Evolutionary conservation across 306 rosid genomes (phyloP), one percentile per base, ranked within the genome.

Genomic region (Cicer bijugum): DNA sequence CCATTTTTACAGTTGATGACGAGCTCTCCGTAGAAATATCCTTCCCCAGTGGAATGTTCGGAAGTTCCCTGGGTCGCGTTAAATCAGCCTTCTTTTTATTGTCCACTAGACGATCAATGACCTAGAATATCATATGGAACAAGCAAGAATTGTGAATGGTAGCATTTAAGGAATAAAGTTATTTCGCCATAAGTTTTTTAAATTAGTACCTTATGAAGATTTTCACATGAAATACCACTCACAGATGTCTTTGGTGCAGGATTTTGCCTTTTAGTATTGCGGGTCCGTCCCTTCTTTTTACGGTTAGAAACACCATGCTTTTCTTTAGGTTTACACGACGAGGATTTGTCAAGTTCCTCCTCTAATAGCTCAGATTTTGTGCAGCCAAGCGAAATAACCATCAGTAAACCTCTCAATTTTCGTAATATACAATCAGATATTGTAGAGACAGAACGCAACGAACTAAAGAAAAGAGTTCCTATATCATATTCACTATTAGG

Each of bases 381-480:
- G 86, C 81, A 93, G 68, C 87, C 97, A 86, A 90, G 98, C 63
- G 91, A 93, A 75, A 89, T 85, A 78, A 84, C 94, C 97, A 87
- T 93, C 79, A 93, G 89, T 79, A 89, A 80, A 66, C 90, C 97
- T 81, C 97, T 88, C 76, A 93, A 50, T 85, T 87, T 89, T 84
- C 98, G 85, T 42, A 84, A 69, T 73, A 90, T 67, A 84, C 88
- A 93, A 86, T 93, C 98, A 76, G 93, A 89, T 80, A 90, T 79
- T 39, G 92, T 88, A 81, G 83, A 87, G 60, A 90, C 80, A 85
- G 98, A 90, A 87, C 81, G 81, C 85, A 93, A 79, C 0, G 91
- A 83, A 83, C 96, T 93, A 87, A 83, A 93, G 81, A 93, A 90
- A 48, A 90, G 78, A 50, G 87, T 84, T 84, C 77, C 85, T 71